Percentiles rank a stretch among this genome's conserved stretches.
Evolutionary conservation across 148 eudicot species (phyloP).

Genomic region (Chenopodium formosanum): DNA sequence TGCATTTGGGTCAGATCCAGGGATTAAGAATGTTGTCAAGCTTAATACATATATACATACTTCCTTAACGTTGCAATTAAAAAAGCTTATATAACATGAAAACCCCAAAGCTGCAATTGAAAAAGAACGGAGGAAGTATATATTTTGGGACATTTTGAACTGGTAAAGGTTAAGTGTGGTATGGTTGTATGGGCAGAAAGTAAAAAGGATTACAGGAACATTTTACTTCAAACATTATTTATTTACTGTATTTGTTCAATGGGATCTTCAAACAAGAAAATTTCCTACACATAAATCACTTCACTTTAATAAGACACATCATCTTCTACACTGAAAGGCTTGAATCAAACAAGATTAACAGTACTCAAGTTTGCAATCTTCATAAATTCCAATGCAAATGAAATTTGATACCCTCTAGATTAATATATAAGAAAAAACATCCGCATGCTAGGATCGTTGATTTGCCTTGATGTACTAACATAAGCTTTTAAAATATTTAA

Average conservation of each 20-base stretch:
- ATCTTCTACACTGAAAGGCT: not conserved
- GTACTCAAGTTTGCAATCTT: not conserved
- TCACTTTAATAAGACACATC: not conserved
- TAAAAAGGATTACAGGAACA: not conserved
- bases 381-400: too few species aligned
- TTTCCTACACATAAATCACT: not conserved
- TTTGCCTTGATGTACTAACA: too few species aligned
- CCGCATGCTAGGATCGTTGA: too few species aligned
- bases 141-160: not conserved
- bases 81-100: too few species aligned
- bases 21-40: too few species aligned
- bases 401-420: too few species aligned
- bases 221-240: not conserved
- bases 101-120: too few species aligned
- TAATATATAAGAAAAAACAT: too few species aligned
- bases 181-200: not conserved
- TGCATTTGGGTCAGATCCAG: not conserved
- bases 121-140: too few species aligned
- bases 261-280: not conserved
- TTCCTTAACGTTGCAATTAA: too few species aligned
- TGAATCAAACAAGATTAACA: not conserved
- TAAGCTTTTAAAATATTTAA: too few species aligned
- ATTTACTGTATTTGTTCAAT: not conserved
- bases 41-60: too few species aligned
- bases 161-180: not conserved